Evolutionary conservation across 148 eudicot species (phyloP), one percentile per base, ranked within the genome.

Genomic region (Rhododendron williamsianum): DNA sequence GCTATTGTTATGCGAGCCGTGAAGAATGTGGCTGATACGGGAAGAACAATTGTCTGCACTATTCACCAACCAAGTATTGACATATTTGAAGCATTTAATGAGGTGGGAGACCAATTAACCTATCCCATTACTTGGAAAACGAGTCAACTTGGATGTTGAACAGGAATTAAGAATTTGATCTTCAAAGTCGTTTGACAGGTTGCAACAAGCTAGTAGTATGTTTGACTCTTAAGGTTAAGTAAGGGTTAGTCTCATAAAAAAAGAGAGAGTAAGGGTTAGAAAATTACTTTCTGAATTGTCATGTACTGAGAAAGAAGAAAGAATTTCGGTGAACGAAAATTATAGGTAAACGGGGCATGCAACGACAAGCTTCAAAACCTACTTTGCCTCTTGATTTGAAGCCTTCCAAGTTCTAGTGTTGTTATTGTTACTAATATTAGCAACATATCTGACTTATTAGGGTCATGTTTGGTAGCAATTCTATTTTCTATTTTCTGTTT

Each of bases 1-100:
- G 95, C 98, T 27, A 95, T 94, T 89, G 98, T 95, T 23, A 93
- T 95, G 92, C 88, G 97, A 77, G 96, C 96, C 6, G 95, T 93
- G n/a, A 91, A 92, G 84, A 95, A 95, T 87, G 90, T 94, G 78
- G 95, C 89, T 71, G 86, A 84, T 25, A 94, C 98, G 27, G 98
- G 96, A 74, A 92, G 98, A 83, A 95, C 98, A 41, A 92, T 94
- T 71, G 98, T 92, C 30, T 95, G 97, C 90, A 95, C 97, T 76
- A 94, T 95, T 85, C 97, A 95, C 89, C 98, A 95, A 67, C 97
- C 96, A 51, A 94, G 96, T 72, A 95, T 95, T 78, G 95, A 96
- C 88, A 96, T 96, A 72, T 96, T 96, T 87, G 98, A 96, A 88
- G 91, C 98, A 56, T 96, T 96, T 90, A 96, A 96, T 73, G 98